Conservation (phyloP, 1,284 basidiomycete genomes). For the Rhodotorula sp. region DNA sequence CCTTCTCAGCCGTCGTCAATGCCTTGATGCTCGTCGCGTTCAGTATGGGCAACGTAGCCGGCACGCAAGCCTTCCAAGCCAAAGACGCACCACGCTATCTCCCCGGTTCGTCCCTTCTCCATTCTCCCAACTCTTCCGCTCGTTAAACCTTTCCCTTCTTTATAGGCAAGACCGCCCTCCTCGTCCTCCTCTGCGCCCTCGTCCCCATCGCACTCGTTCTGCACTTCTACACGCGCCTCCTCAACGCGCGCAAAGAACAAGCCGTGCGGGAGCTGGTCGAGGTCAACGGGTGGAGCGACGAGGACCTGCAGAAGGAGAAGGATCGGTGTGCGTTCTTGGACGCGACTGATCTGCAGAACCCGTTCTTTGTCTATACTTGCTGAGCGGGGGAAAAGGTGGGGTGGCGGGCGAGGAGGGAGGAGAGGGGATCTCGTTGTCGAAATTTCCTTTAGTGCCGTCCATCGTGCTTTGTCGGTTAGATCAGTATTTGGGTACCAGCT, state of each 20-base stretch:
- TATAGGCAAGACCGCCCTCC: conserved; percentile 47
- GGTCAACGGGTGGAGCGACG: conserved; percentile 59
- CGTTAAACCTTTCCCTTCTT: no score
- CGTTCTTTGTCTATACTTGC: conserved; percentile 48
- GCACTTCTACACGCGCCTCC: conserved; percentile 58
- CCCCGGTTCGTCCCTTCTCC: conserved; percentile 51
- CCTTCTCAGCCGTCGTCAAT: conserved; percentile 53
- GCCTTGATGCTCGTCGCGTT: conserved; percentile 62
- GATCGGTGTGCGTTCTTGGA: conserved; percentile 58
- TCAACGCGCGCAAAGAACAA: conserved; percentile 58
- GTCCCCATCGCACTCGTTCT: conserved; percentile 57
- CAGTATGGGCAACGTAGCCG: conserved; percentile 57
- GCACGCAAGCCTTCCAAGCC: conserved; percentile 19
- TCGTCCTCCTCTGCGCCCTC: conserved; percentile 60
- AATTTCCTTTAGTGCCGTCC: neutral
- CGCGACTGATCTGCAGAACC: conserved; percentile 61
- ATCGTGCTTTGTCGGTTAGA: neutral
- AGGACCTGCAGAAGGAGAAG: conserved; percentile 59
- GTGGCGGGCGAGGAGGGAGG: no score
- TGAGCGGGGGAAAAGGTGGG: no score
- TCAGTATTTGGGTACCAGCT: neutral
- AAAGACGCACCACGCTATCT: conserved; percentile 15
- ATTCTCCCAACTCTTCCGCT: conserved; percentile 52
- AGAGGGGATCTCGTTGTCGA: neutral
- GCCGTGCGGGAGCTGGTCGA: conserved; percentile 55